Conservation (phyloP, 192 early-diverging fungal genomes). For the Nowakowskiella sp. region DNA sequence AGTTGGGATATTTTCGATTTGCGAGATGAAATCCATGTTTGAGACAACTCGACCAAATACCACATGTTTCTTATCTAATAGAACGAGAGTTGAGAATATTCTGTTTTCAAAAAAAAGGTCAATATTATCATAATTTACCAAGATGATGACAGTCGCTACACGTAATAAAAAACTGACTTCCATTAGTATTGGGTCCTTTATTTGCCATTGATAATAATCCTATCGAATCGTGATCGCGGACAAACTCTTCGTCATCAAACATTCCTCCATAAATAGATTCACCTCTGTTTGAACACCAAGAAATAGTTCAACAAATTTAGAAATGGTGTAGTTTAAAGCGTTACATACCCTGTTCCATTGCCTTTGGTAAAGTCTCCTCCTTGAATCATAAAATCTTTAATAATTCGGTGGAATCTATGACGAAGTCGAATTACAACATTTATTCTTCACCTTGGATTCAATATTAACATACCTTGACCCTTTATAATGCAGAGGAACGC, state of each 20-base stretch:
- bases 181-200: slow-evolving; percentile 64
- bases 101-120: slow-evolving; percentile 20
- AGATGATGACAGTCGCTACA: slow-evolving; percentile 65
- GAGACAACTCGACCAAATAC: slow-evolving; percentile 68
- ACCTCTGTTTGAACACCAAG: slow-evolving; percentile 45
- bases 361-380: slow-evolving; percentile 59
- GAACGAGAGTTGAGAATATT: slow-evolving; percentile 18
- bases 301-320: not conserved
- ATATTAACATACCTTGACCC: too few species aligned
- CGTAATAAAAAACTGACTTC: slow-evolving; percentile 91
- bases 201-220: slow-evolving; percentile 82
- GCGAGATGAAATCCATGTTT: slow-evolving; percentile 66
- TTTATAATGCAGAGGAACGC: slow-evolving; percentile 71
- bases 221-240: slow-evolving; percentile 32
- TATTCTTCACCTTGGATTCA: not conserved
- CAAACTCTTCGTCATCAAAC: slow-evolving; percentile 60
- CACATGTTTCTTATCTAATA: slow-evolving; percentile 49
- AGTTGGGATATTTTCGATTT: slow-evolving; percentile 68
- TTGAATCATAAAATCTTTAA: slow-evolving; percentile 92
- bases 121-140: slow-evolving; percentile 56
- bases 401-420: slow-evolving; percentile 56
- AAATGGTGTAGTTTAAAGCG: not conserved
- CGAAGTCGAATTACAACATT: not conserved
- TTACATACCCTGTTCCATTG: slow-evolving; percentile 43
- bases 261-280: slow-evolving; percentile 78